phyloP scores from a whole-genome alignment of 441 rosid genomes.

The Theobroma grandiflorum region DNA sequence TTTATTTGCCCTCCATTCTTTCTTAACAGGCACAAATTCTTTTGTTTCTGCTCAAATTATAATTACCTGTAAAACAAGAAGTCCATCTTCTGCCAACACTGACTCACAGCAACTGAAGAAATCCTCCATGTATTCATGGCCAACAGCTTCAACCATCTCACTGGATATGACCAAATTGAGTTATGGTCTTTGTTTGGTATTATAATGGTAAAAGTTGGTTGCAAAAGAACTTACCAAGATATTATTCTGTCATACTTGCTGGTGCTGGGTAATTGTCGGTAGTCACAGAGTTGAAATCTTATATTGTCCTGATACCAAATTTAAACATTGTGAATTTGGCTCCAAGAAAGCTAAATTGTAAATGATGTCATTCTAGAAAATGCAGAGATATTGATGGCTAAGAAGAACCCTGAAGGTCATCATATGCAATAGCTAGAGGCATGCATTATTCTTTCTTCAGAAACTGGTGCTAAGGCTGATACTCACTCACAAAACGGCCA shows the following conservation, averaged over 20 bases:
- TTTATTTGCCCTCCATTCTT: too few relatives aligned
- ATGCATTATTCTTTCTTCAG: neutral
- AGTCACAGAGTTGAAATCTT: slow-evolving; percentile 70
- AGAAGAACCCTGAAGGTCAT: neutral
- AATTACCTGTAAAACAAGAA: slow-evolving; percentile 78
- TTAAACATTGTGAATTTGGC: neutral
- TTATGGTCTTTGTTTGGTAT: neutral
- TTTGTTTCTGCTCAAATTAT: neutral
- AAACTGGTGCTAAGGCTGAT: neutral
- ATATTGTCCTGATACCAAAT: slow-evolving; percentile 55
- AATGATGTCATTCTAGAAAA: neutral
- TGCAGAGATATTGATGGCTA: neutral
- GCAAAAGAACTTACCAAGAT: slow-evolving; percentile 58
- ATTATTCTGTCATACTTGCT: slow-evolving; percentile 75
- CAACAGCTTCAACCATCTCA: slow-evolving; percentile 91
- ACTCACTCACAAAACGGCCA: neutral
- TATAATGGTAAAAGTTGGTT: neutral
- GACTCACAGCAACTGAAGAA: slow-evolving; percentile 80
- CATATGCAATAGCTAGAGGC: neutral
- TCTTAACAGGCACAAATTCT: neutral
- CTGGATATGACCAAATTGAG: slow-evolving; percentile 40
- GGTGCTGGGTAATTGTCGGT: slow-evolving; percentile 60
- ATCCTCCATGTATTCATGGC: slow-evolving; percentile 80
- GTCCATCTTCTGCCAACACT: slow-evolving; percentile 71
- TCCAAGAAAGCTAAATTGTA: neutral